A percentile compares a stretch with the other conserved stretches of the same genome.
phyloP scores from a whole-genome alignment of 306 rosid species.

The Cicer arietinum region DNA sequence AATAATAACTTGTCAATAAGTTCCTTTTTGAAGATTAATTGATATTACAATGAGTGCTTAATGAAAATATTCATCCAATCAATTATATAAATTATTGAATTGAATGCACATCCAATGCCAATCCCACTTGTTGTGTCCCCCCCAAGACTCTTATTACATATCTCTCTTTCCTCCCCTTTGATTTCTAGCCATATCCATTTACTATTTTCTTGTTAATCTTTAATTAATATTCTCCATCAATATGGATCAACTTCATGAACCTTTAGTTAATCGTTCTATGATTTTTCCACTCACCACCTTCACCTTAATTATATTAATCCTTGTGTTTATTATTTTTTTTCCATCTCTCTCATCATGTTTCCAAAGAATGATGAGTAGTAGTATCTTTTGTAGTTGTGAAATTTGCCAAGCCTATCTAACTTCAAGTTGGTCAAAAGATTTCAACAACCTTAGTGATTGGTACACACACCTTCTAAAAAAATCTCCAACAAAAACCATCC shows the following conservation, averaged over 20 bases:
- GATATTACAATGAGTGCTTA: background rate
- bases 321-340: background rate
- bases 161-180: background rate
- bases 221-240: slow-evolving; percentile 15
- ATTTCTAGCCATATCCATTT: background rate
- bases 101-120: slow-evolving; percentile 23
- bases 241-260: slow-evolving; percentile 42
- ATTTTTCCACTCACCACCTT: slow-evolving; percentile 13
- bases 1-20: background rate
- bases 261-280: slow-evolving; percentile 9
- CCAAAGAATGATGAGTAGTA: background rate
- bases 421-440: slow-evolving; percentile 68
- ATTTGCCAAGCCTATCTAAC: slow-evolving; percentile 64
- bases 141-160: background rate
- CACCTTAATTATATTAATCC: background rate
- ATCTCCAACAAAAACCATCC: slow-evolving; percentile 71
- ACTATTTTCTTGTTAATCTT: slow-evolving; percentile 8
- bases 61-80: slow-evolving; percentile 2
- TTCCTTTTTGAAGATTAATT: background rate
- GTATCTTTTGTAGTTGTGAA: slow-evolving; percentile 64
- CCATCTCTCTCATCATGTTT: background rate
- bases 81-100: slow-evolving; percentile 15
- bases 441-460: slow-evolving; percentile 83
- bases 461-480: slow-evolving; percentile 61
- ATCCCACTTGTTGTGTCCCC: slow-evolving; percentile 35